phyloP scores from a whole-genome alignment of 306 rosid species.

The Casuarina cunninghamiana region DNA sequence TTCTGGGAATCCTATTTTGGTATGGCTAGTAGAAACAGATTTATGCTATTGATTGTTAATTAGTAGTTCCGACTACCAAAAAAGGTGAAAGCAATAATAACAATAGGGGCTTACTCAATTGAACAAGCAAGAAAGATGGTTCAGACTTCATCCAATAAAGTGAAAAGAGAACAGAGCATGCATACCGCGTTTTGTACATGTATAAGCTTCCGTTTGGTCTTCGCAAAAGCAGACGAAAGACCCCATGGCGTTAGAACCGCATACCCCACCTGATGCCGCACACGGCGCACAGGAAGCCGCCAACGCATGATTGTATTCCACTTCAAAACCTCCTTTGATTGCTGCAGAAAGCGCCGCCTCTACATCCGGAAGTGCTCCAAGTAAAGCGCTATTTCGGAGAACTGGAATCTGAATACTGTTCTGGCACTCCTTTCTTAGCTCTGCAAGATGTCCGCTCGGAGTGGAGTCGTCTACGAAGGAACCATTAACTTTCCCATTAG shows the following conservation, averaged over 20 bases:
- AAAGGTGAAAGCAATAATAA: too few species aligned
- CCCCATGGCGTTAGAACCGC: neutral
- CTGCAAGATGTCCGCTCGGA: rapidly evolving
- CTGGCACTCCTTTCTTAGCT: neutral
- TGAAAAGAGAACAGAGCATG: neutral
- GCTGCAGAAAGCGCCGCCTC: neutral
- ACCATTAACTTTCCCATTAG: rapidly evolving
- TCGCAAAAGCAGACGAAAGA: neutral
- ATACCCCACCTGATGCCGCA: neutral
- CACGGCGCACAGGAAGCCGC: slow-evolving; percentile 18
- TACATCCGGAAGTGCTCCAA: neutral
- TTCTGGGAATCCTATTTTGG: too few species aligned
- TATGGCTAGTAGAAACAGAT: too few species aligned
- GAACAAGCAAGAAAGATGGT: too few species aligned
- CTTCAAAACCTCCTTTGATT: neutral
- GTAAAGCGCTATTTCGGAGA: neutral
- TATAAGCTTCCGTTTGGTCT: neutral
- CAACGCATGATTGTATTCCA: neutral
- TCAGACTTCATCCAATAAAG: neutral
- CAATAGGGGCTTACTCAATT: too few species aligned
- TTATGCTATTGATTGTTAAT: too few species aligned
- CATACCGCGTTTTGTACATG: neutral
- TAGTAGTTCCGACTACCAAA: too few species aligned
- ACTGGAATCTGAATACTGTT: neutral
- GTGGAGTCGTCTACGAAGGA: neutral